Percentiles rank a stretch among this genome's conserved stretches.
phyloP scores from a whole-genome alignment of 2,329 filamentous ascomycete species.

The Tolypocladium nubicola region DNA sequence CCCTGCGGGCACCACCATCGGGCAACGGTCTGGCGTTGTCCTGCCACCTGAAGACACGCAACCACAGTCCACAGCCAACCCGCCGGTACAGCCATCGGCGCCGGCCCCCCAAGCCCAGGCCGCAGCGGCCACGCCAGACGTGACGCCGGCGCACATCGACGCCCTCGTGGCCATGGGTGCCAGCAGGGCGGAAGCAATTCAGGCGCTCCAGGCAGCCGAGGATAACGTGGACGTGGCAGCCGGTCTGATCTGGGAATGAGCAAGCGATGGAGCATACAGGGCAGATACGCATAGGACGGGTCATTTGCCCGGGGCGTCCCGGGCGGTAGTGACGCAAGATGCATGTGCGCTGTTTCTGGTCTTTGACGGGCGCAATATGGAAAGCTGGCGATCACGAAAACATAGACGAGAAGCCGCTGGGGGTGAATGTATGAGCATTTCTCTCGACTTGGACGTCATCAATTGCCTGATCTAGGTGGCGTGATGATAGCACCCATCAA shows the following conservation, averaged over 20 bases:
- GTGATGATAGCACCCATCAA: not conserved
- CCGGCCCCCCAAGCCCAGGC: slow-evolving; percentile 15
- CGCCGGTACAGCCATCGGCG: slow-evolving; percentile 13
- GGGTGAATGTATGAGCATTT: not conserved
- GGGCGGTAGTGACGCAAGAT: not conserved
- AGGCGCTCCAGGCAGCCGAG: slow-evolving; percentile 69
- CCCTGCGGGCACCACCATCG: slow-evolving; percentile 81
- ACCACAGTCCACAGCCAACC: slow-evolving; percentile 5
- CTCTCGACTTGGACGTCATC: not conserved
- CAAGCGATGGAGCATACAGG: not conserved
- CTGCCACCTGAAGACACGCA: slow-evolving; percentile 18
- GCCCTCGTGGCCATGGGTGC: slow-evolving; percentile 72
- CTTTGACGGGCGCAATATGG: not conserved
- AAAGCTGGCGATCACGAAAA: not conserved
- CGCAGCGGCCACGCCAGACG: slow-evolving; percentile 17
- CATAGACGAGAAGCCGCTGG: not conserved
- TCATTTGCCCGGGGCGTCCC: not conserved
- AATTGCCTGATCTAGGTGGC: not conserved
- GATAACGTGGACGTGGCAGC: slow-evolving; percentile 65
- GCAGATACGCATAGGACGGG: not conserved
- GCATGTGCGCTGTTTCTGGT: not conserved
- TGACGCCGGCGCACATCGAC: slow-evolving; percentile 58
- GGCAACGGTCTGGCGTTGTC: slow-evolving; percentile 70
- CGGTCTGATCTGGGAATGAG: slow-evolving; percentile 9
- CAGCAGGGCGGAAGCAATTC: slow-evolving; percentile 62